Conservation (phyloP, 805 yeast species). For the Ogataea wickerhamii region DNA sequence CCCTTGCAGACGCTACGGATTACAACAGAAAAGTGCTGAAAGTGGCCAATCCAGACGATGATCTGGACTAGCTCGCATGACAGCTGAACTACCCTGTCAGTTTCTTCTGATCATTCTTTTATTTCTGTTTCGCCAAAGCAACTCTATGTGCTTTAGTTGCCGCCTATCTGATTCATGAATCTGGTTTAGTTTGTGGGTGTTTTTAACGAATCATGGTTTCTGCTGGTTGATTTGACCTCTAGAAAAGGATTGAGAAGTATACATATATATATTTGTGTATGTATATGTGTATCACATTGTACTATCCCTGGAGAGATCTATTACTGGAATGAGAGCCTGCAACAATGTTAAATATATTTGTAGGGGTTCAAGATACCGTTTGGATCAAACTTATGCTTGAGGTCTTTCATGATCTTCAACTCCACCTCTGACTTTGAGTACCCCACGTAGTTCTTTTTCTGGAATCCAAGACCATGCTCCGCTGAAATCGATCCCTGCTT, state of each 20-base stretch:
- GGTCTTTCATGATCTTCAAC: constrained; percentile 67
- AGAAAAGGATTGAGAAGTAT: no score
- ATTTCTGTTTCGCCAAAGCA: neutral
- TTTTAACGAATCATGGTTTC: no score
- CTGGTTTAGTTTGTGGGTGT: no score
- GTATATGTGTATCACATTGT: neutral
- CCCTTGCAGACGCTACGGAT: constrained; percentile 82
- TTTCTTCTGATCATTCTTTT: neutral
- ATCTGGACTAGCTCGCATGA: constrained; percentile 20
- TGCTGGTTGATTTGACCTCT: neutral
- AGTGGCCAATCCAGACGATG: constrained; percentile 84
- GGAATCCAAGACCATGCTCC: constrained; percentile 97
- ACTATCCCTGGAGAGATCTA: neutral
- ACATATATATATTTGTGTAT: neutral
- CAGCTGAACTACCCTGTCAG: neutral
- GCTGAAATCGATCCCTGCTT: constrained; percentile 89
- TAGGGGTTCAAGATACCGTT: constrained; percentile 91
- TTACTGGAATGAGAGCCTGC: no score
- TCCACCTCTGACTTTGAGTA: constrained; percentile 77
- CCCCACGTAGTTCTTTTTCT: constrained; percentile 84
- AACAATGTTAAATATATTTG: constrained; percentile 78
- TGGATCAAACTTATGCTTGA: constrained; percentile 86
- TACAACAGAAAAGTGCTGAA: constrained; percentile 75
- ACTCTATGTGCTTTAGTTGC: no score
- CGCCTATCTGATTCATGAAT: no score